A percentile compares a stretch with the other conserved stretches of the same genome.
Evolutionary conservation across 2,329 filamentous ascomycete genomes (phyloP).

Genomic region (Fusarium domesticum): DNA sequence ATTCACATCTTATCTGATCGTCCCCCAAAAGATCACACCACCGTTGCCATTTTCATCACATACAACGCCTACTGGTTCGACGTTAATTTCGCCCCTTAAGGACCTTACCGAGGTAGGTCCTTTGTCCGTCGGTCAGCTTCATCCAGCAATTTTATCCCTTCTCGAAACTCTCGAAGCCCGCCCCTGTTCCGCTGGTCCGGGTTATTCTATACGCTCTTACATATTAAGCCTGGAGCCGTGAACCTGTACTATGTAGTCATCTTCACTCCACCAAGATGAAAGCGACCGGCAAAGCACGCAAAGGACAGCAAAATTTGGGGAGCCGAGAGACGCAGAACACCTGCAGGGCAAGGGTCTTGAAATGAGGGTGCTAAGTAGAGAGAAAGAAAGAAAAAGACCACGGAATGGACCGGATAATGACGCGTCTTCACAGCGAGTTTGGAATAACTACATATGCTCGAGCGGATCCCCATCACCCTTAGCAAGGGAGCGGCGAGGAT

Average conservation of each 20-base stretch:
- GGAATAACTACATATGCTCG: too few relatives aligned
- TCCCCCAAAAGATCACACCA: constrained; percentile 34
- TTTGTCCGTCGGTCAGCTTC: not conserved
- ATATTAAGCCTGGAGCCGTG: too few relatives aligned
- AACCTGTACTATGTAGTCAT: too few relatives aligned
- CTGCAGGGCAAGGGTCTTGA: too few relatives aligned
- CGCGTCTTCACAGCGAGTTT: not conserved
- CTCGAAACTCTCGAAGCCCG: not conserved
- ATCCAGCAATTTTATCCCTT: not conserved
- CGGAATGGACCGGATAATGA: not conserved
- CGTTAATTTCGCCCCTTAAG: not conserved
- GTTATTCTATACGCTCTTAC: too few relatives aligned
- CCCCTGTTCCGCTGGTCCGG: not conserved
- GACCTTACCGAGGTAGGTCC: not conserved
- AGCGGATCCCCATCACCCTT: not conserved
- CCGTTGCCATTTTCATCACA: constrained; percentile 7
- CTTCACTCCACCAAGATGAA: too few relatives aligned
- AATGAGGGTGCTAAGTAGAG: too few relatives aligned
- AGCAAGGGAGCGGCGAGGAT: too few relatives aligned
- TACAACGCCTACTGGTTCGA: constrained; percentile 1
- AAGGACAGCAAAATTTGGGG: too few relatives aligned
- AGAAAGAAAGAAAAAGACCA: not conserved
- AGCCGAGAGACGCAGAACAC: too few relatives aligned
- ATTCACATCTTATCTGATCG: constrained; percentile 27
- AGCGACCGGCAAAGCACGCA: too few relatives aligned